Evolutionary conservation across 371 early-diverging fungal species (phyloP).

Genomic region (Mucor lusitanicus): DNA sequence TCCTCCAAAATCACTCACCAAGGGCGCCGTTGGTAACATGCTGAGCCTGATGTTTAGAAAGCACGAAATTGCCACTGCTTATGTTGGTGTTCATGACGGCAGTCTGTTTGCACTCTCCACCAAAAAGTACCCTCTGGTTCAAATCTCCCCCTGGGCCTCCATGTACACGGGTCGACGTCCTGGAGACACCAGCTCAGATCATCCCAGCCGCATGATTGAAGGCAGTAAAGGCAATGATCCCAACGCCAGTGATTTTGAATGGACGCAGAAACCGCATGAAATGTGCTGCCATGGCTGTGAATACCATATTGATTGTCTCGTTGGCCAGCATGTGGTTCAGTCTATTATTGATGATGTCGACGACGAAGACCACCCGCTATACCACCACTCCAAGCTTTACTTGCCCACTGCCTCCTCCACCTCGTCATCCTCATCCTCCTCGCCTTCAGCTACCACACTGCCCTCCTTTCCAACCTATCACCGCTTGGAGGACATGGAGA

Average conservation of each 20-base stretch:
- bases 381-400: background rate
- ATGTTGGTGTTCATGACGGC: conserved; percentile 60
- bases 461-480: background rate
- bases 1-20: conserved; percentile 28
- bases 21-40: conserved; percentile 33
- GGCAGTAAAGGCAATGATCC: background rate
- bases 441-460: background rate
- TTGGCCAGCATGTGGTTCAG: conserved; percentile 31
- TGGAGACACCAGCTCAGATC: conserved; percentile 18
- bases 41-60: conserved; percentile 14
- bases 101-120: conserved; percentile 61
- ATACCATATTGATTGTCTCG: conserved; percentile 37
- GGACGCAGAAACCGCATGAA: conserved; percentile 19
- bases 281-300: conserved; percentile 38
- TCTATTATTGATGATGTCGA: conserved; percentile 5
- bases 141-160: conserved; percentile 44
- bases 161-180: conserved; percentile 40
- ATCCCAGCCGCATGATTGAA: conserved; percentile 26
- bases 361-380: background rate
- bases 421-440: background rate
- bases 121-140: conserved; percentile 60
- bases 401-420: conserved; percentile 6
- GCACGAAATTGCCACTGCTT: conserved; percentile 28
- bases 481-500: background rate
- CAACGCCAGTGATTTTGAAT: conserved; percentile 2